Evolutionary conservation across 805 yeast species (phyloP).

Genomic region (Sugiyamaella qingdaonensis): DNA sequence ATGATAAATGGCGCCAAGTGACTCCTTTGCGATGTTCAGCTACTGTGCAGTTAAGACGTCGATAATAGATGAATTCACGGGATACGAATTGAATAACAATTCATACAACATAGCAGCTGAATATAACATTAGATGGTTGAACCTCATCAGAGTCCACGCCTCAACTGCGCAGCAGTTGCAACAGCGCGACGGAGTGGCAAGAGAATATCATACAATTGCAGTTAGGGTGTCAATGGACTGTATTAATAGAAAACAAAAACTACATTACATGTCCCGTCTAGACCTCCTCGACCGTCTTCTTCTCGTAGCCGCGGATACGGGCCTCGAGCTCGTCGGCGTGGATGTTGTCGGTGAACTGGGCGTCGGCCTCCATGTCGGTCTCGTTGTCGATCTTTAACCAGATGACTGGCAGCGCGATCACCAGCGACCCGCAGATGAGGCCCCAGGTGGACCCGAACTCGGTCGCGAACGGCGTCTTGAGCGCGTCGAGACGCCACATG

Average conservation of each 20-base stretch:
- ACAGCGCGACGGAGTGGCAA: too few relatives aligned
- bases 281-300: not conserved
- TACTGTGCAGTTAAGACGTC: too few relatives aligned
- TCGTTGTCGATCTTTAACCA: constrained; percentile 43
- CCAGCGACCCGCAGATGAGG: constrained; percentile 43
- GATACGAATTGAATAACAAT: too few relatives aligned
- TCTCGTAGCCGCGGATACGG: constrained; percentile 3
- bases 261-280: not conserved
- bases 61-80: too few relatives aligned
- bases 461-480: constrained; percentile 34
- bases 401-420: constrained; percentile 47
- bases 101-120: too few relatives aligned
- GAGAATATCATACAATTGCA: too few relatives aligned
- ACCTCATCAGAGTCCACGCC: too few relatives aligned
- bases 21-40: too few relatives aligned
- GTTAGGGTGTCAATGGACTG: too few relatives aligned
- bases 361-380: constrained; percentile 32
- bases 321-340: constrained; percentile 17
- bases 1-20: too few relatives aligned
- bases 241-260: not conserved
- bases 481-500: constrained; percentile 54
- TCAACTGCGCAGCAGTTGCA: too few relatives aligned
- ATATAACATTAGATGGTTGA: too few relatives aligned
- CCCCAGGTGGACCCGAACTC: constrained; percentile 53
- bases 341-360: constrained; percentile 19